Evolutionary conservation across 2,329 filamentous ascomycete genomes (phyloP), one percentile per base, ranked within the genome.

Genomic region (Penicillium sp.): DNA sequence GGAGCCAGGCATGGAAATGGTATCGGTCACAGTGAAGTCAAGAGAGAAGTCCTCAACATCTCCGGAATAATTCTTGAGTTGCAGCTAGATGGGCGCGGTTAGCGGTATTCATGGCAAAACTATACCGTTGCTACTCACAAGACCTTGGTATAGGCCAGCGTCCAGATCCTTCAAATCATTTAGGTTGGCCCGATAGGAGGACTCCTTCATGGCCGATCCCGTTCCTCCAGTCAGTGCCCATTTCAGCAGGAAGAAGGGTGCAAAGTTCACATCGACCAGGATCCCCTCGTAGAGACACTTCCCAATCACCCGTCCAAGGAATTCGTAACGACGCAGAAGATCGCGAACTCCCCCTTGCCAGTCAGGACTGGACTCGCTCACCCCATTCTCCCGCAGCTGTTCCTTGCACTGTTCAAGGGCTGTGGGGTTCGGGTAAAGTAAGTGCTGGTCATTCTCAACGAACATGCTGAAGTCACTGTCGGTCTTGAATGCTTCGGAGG

Each of bases 251-350:
- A 99, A 99, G 76, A 99, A 99, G 0, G 89, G 87, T 1, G 92
- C 92, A 76, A 99, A 99, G 45, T 85, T 85, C 53, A 96, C 86
- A 70, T 99, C 92, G 42, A 97, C 86, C 3, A 99, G 80, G 40
- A 99, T 97, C 0, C 92, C 92, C 74, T 99, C 94, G 67, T 99
- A 99, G 65, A 99, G 79, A 72, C 94, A 99, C 69, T 99, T 99
- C 10, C 94, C 94, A 24, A 99, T 86, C 25, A 99, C 83, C 3
- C 94, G 87, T 1, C 94, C 94, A 0, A 97, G 78, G 60, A 99
- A 99, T 66, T 97, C 92, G 66, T 90, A 97, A 13, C 86, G 83
- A 55, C 82, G 82, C 5, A 94, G 76, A 14, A 94, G 71, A 25
- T 85, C 80, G 4, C 74, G 69, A 44, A 90, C 76, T 2, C 75